These are phyloP conservation scores for Xylariaceae sp. DNA, from an alignment of 2,329 filamentous ascomycete genomes.

Conservation along the genomic window DNA sequence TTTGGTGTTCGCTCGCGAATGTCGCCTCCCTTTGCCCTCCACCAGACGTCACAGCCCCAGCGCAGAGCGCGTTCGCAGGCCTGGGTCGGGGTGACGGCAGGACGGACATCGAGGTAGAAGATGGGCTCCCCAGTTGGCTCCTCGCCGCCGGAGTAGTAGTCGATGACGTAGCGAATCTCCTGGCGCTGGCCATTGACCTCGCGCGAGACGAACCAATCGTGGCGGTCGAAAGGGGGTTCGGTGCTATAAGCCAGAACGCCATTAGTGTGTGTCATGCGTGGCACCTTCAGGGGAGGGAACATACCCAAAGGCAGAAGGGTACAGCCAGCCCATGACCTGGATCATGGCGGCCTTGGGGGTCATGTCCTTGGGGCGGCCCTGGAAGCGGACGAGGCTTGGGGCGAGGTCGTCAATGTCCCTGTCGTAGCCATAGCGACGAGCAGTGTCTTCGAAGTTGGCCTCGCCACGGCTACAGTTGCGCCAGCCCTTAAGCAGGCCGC, in stretches of 20 bases:
- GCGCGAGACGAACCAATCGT: slow-evolving; percentile 92
- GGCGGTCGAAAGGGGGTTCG: slow-evolving; percentile 88
- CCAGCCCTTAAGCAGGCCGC: slow-evolving; percentile 71
- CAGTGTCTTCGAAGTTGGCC: slow-evolving; percentile 49
- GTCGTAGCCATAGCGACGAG: slow-evolving; percentile 44
- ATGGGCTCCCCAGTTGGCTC: slow-evolving; percentile 87
- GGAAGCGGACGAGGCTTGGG: slow-evolving; percentile 80
- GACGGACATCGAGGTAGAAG: slow-evolving; percentile 92
- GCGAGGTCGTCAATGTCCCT: slow-evolving; percentile 53
- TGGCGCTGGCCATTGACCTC: slow-evolving; percentile 64
- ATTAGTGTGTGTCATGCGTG: background rate
- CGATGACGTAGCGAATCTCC: slow-evolving; percentile 91
- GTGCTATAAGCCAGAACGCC: slow-evolving; percentile 46
- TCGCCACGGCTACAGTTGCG: slow-evolving; percentile 72
- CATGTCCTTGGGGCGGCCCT: slow-evolving; percentile 82
- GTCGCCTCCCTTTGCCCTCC: slow-evolving; percentile 74
- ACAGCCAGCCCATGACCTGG: slow-evolving; percentile 74
- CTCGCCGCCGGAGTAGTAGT: slow-evolving; percentile 85
- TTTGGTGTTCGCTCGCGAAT: slow-evolving; percentile 42
- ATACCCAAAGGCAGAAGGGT: slow-evolving; percentile 75
- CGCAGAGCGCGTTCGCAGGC: slow-evolving; percentile 79
- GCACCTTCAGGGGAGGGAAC: slow-evolving; percentile 24
- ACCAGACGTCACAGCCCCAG: slow-evolving; percentile 95
- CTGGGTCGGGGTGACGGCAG: slow-evolving; percentile 77
- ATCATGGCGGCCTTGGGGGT: slow-evolving; percentile 89